Base-by-base conservation (phyloP, 345 rosid genomes). In the Jatropha curcas region DNA sequence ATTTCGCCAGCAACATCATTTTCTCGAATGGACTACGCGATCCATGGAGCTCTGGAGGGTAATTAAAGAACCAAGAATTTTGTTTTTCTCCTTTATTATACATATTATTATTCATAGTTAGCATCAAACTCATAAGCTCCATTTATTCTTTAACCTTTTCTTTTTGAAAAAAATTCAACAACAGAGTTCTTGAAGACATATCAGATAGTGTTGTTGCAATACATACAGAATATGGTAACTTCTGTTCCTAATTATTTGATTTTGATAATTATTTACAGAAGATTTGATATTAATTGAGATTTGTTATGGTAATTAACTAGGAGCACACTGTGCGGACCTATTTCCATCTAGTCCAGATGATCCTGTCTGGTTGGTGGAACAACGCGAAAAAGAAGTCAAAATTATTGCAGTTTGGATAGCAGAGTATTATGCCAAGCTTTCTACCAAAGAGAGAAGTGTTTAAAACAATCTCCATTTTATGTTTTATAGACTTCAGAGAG, bases 1-100 rank as follows among this genome's bases (percentile, higher is more conserved):
- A 59, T 59, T 87, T 87, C 67, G 88, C 79, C 33, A 84, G 84
- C 86, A 83, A 86, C 82, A 86, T 86, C 19, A 83, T 86, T 12
- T 86, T 82, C 63, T 79, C 90, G 45, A 81, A 84, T 68, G 85
- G 90, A 64, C 64, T 84, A 20, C 68, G 76, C 24, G 89, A 86
- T 48, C 89, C 89, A 5, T 86, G 81, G 24, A 82, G 85, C 37
- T 72, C 71, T 2, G 85, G 85, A 77, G 90, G 86, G 88, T 84
- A 81, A n/a, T n/a, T n/a, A n/a, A 71, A n/a, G 33, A 53, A 17
- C 35, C 14, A 46, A 14, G 10, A 37, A n/a, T n/a, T 25, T 0
- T 11, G 5, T 48, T 2, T n/a, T 14, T 4, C n/a, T 48, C 17
- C 4, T 16, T 16, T 0, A 11, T 1, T 13, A 17, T 14, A 48